These are phyloP conservation scores for Apophysomyces elegans DNA, from an alignment of 371 early-diverging fungal genomes.

Conservation along the genomic window DNA sequence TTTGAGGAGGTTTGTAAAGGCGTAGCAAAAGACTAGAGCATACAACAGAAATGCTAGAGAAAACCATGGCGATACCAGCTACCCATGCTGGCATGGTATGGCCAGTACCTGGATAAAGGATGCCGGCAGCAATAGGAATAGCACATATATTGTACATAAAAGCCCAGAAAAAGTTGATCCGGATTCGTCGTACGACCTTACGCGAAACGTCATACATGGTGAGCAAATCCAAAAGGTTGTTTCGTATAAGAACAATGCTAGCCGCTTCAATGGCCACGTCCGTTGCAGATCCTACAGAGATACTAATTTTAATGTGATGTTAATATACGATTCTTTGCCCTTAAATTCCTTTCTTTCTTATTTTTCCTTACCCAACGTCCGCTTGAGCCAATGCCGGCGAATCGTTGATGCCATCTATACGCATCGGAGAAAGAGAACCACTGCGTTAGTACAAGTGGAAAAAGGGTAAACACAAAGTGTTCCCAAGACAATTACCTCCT, in stretches of 20 bases:
- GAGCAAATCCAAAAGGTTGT: constrained; percentile 70
- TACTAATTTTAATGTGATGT: constrained; percentile 14
- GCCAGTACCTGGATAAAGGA: constrained; percentile 61
- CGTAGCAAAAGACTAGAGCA: constrained; percentile 69
- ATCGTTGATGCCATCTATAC: constrained; percentile 94
- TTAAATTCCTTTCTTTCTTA: not conserved
- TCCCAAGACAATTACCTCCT: constrained; percentile 28
- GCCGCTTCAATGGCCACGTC: constrained; percentile 86
- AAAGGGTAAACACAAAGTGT: not conserved
- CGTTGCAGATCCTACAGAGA: constrained; percentile 79
- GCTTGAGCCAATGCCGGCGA: constrained; percentile 89
- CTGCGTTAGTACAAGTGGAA: not conserved
- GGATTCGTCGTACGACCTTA: constrained; percentile 69
- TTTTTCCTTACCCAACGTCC: constrained; percentile 69
- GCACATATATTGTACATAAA: constrained; percentile 77
- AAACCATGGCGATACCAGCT: constrained; percentile 86
- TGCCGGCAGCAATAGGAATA: constrained; percentile 84
- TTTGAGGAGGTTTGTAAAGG: constrained; percentile 49
- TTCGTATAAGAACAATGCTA: constrained; percentile 72
- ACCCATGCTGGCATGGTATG: constrained; percentile 68
- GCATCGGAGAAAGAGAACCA: too few species aligned
- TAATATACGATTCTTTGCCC: too few species aligned
- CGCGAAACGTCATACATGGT: constrained; percentile 69
- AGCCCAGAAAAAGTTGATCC: constrained; percentile 83
- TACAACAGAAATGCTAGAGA: constrained; percentile 78